Evolutionary conservation across 306 rosid species (phyloP).

Genomic region (Vigna angularis): DNA sequence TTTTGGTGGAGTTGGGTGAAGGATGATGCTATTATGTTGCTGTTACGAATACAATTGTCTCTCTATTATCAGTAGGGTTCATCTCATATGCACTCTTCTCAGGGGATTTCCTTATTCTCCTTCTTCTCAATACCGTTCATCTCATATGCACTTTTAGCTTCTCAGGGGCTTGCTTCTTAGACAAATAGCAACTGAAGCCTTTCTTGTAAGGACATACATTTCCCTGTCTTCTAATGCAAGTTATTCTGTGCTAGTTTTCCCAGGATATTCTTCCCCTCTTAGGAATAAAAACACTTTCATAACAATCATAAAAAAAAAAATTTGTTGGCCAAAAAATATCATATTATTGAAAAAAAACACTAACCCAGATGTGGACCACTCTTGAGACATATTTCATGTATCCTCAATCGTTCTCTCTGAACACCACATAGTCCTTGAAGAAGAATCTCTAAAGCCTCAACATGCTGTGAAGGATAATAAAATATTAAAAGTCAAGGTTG

Average conservation of each 20-base stretch:
- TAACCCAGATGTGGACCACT: slow-evolving; percentile 84
- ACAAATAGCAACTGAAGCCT: slow-evolving; percentile 19
- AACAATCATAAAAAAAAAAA: neutral
- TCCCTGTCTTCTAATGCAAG: neutral
- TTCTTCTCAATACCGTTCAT: slow-evolving; percentile 7
- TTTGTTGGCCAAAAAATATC: neutral
- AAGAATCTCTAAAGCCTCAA: slow-evolving; percentile 96
- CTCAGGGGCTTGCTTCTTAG: slow-evolving; percentile 4
- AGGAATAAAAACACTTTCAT: slow-evolving; percentile 1
- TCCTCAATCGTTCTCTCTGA: slow-evolving; percentile 75
- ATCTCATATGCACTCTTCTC: slow-evolving; percentile 12
- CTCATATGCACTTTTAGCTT: slow-evolving; percentile 8
- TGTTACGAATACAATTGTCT: slow-evolving; percentile 12
- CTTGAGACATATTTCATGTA: slow-evolving; percentile 91
- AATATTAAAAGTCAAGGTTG: slow-evolving; percentile 31
- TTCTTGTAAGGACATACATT: neutral
- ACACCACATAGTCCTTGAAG: slow-evolving; percentile 98
- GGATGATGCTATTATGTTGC: neutral
- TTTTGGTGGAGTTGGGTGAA: slow-evolving; percentile 26
- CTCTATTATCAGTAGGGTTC: slow-evolving; percentile 1
- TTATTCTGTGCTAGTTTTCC: neutral
- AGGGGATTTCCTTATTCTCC: neutral
- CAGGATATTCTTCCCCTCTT: slow-evolving; percentile 15
- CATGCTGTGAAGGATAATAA: slow-evolving; percentile 68
- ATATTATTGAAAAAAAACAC: slow-evolving; percentile 22